Conservation (phyloP, 139 green algal genomes). For the Volvox reticuliferus region DNA sequence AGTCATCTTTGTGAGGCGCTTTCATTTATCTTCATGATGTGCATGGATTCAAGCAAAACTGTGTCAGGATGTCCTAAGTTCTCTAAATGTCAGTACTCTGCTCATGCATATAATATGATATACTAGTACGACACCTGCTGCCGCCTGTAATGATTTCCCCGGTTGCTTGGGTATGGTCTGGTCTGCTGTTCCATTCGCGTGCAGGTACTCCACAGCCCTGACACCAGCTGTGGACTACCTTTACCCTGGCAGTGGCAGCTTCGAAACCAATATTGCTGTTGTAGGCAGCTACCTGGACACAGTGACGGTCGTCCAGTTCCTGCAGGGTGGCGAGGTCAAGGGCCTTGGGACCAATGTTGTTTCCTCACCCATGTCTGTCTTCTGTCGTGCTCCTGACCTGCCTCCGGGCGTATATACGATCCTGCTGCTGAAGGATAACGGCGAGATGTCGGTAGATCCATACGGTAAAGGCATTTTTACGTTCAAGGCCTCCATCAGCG, state of each 20-base stretch:
- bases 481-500: background rate
- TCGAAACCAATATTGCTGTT: background rate
- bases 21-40: too few species aligned
- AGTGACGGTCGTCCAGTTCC: background rate
- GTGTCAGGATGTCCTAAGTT: too few species aligned
- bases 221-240: background rate
- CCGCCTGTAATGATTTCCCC: too few species aligned
- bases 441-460: conserved; percentile 29
- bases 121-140: too few species aligned
- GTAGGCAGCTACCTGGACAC: background rate
- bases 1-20: too few species aligned
- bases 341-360: background rate
- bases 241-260: background rate
- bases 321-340: background rate
- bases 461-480: background rate
- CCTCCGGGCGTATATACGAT: conserved; percentile 21
- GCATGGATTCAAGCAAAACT: too few species aligned
- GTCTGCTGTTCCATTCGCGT: too few species aligned
- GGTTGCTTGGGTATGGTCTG: too few species aligned
- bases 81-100: too few species aligned
- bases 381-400: background rate
- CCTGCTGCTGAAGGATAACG: conserved; percentile 7
- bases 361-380: background rate
- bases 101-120: too few species aligned
- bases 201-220: background rate